Evolutionary conservation across 768 basidiomycete species (phyloP), one percentile per base, ranked within the genome.

Genomic region (Atractiella rhizophila): DNA sequence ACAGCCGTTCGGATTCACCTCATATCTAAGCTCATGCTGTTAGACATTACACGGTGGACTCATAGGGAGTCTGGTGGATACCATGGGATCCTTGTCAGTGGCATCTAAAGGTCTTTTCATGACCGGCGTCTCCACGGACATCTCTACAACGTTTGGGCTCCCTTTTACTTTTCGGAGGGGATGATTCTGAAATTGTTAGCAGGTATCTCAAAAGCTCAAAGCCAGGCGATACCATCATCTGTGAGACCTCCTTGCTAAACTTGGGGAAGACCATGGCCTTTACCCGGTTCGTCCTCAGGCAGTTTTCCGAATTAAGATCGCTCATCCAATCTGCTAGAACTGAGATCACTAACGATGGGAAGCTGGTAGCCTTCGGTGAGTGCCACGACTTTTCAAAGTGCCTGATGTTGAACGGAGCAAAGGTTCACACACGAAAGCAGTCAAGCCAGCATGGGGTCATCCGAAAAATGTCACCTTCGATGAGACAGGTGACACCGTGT

Each of bases 1-100:
- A n/a, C n/a, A n/a, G n/a, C n/a, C n/a, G n/a, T n/a, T n/a, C n/a
- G n/a, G n/a, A n/a, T n/a, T n/a, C n/a, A n/a, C n/a, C n/a, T n/a
- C n/a, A n/a, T n/a, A n/a, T n/a, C n/a, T n/a, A n/a, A n/a, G n/a
- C n/a, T n/a, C n/a, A n/a, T n/a, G n/a, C n/a, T n/a, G n/a, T n/a
- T n/a, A n/a, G n/a, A n/a, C n/a, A n/a, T n/a, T 53, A 2, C 52
- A 53, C 29, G 52, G 52, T 12, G 52, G 52, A 2, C 3, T 53
- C 18, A 51, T 51, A 30, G 43, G 45, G 4, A 39, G 39, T 2
- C 33, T 54, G 4, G 47, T 51, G 5, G 52, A 54, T 30, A 54
- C 48, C 10, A 43, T 48, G 36, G 52, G 52, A 2, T 38, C 34
- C 3, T 37, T 54, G n/a, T 46, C 51, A 5, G 35, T 54, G 16